Base-by-base conservation (phyloP, 2,329 filamentous ascomycete species). In the Fusarium sp. region DNA sequence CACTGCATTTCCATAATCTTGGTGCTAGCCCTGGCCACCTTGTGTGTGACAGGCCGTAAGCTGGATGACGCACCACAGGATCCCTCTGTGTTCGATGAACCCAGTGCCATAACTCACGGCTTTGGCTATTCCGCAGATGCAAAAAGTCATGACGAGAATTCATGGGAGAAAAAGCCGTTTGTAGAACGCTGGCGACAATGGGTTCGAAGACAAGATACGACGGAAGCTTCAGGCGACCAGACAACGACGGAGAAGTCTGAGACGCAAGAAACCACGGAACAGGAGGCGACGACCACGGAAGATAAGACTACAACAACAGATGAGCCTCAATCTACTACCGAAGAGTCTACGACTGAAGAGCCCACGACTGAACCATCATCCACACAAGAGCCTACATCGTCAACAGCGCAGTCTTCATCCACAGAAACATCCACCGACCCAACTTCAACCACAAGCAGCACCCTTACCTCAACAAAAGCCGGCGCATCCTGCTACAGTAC, bases 401-500 rank as follows among this genome's bases (percentile, higher is more conserved):
- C 59, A 0, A 39, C 43, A 0, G 21, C 15, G 7, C 17, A 51
- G 3, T 48, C 44, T 19, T 44, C 60, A 4, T 64, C 61, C 0
- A 58, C 40, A 9, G 11, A 39, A 24, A 20, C 21, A 24, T 59
- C 59, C 6, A 61, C 20, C 17, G 28, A 34, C 5, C 17, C 54
- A 0, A 60, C 21, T 4, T 60, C 47, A 1, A 39, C 45, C 7
- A 58, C 24, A 32, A 59, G 32, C 20, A 59, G 23, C 20, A 65
- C 44, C 3, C 2, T 36, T 0, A 36, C 60, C 0, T 40, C 60
- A 3, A 32, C 56, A 5, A 26, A 46, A 3, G 38, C 26, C 4
- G 62, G 62, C 4, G 62, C 47, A 4, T 65, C 62, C 1, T 65
- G 62, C 32, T 60, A 60, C 34, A 65, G 60, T 34, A 65, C 62